Evolutionary conservation across 1,284 basidiomycete genomes (phyloP).

Genomic region (Cutaneotrichosporon arboriforme): DNA sequence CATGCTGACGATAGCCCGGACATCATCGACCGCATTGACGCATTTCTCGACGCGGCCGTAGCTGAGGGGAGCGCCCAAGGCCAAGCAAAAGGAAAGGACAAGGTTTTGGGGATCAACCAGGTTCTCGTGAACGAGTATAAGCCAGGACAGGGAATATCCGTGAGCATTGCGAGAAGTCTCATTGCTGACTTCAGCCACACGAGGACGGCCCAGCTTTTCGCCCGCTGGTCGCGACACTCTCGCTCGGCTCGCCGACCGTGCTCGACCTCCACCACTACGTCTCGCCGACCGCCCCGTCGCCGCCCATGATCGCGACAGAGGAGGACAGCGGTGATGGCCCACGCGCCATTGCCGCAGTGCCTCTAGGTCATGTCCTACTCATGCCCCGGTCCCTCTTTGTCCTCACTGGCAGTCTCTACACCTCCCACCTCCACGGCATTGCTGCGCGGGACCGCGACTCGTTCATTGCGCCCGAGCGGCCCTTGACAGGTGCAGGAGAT

Average conservation of each 20-base stretch:
- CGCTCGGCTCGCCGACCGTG: conserved; percentile 73
- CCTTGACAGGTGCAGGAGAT: neutral
- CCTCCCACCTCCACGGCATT: conserved; percentile 69
- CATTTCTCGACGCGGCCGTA: conserved; percentile 24
- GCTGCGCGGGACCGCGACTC: conserved; percentile 44
- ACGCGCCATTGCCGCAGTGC: conserved; percentile 58
- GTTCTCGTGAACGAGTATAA: conserved; percentile 84
- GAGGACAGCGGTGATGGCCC: conserved; percentile 9
- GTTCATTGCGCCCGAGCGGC: neutral
- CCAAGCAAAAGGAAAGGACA: conserved; percentile 51
- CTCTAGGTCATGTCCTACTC: conserved; percentile 67
- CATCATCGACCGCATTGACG: conserved; percentile 61
- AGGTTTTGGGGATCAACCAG: conserved; percentile 63
- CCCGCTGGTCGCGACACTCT: conserved; percentile 83
- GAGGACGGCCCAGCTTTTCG: conserved; percentile 86
- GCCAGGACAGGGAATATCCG: conserved; percentile 87
- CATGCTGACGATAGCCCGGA: conserved; percentile 57
- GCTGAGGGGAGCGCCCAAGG: conserved; percentile 47
- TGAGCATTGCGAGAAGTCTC: conserved; percentile 40
- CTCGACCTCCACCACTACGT: conserved; percentile 78
- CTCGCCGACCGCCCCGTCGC: conserved; percentile 37
- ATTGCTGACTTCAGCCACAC: conserved; percentile 60
- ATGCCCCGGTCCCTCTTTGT: conserved; percentile 76
- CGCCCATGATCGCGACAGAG: conserved; percentile 34
- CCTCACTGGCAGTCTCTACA: conserved; percentile 64